Percentiles rank a stretch among this genome's conserved stretches.
Conservation (phyloP, 2,329 filamentous ascomycete species). For the Aspergillus sp. region DNA sequence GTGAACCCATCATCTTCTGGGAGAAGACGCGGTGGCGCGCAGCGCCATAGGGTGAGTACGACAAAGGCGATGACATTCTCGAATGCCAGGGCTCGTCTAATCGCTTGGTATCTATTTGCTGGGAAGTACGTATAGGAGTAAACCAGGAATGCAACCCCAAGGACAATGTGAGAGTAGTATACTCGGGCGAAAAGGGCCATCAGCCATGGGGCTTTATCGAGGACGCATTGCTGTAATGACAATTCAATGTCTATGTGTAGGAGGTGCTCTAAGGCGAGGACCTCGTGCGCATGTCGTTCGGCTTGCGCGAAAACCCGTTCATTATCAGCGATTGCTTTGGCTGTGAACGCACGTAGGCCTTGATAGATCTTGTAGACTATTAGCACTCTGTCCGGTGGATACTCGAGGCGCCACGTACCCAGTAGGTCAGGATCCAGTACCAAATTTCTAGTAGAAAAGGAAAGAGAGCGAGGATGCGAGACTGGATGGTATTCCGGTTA, state of each 20-base stretch:
- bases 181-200: slow-evolving; percentile 43
- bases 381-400: neutral
- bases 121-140: slow-evolving; percentile 50
- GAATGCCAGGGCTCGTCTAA: slow-evolving; percentile 50
- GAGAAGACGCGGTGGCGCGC: slow-evolving; percentile 51
- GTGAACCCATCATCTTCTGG: slow-evolving; percentile 45
- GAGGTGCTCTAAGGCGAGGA: slow-evolving; percentile 39
- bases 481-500: slow-evolving; percentile 11
- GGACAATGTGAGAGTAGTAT: slow-evolving; percentile 49
- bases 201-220: slow-evolving; percentile 35
- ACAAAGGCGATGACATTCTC: slow-evolving; percentile 51
- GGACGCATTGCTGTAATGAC: slow-evolving; percentile 40
- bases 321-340: slow-evolving; percentile 41
- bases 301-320: slow-evolving; percentile 39
- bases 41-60: slow-evolving; percentile 49
- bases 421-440: slow-evolving; percentile 34
- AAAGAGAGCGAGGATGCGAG: slow-evolving; percentile 24
- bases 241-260: slow-evolving; percentile 44
- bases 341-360: slow-evolving; percentile 44
- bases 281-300: slow-evolving; percentile 40
- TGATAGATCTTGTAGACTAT: slow-evolving; percentile 39
- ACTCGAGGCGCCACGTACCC: slow-evolving; percentile 18
- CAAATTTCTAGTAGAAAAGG: slow-evolving; percentile 33
- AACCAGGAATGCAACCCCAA: slow-evolving; percentile 48
- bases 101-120: slow-evolving; percentile 38